These are phyloP conservation scores for Panicum virgatum DNA, from an alignment of 202 grass and related monocot species.

Conservation along the genomic window DNA sequence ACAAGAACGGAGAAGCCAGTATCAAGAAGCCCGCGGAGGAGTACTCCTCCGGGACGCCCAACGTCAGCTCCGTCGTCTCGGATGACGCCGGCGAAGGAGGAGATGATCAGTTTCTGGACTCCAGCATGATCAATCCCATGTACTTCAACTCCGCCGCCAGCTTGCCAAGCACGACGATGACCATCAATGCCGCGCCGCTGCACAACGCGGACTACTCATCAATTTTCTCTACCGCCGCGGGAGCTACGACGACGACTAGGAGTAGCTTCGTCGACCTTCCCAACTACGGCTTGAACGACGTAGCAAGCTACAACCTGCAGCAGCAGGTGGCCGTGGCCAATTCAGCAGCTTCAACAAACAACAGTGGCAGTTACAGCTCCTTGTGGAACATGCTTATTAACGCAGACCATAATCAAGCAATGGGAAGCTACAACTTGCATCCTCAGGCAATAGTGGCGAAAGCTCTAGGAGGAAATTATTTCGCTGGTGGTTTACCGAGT, in stretches of 20 bases:
- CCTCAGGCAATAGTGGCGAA: slow-evolving; percentile 30
- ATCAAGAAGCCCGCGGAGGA: background rate
- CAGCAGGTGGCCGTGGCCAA: background rate
- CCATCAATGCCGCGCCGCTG: background rate
- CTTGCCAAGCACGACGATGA: background rate
- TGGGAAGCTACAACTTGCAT: slow-evolving; percentile 34
- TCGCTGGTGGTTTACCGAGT: background rate
- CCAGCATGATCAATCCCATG: slow-evolving; percentile 30
- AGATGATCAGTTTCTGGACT: slow-evolving; percentile 45
- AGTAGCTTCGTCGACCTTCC: slow-evolving; percentile 15
- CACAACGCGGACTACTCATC: slow-evolving; percentile 23
- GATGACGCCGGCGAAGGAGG: slow-evolving; percentile 4
- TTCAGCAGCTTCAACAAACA: background rate
- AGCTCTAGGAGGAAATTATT: slow-evolving; percentile 38
- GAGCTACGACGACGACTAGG: background rate
- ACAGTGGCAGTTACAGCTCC: background rate
- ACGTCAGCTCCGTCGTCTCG: slow-evolving; percentile 28
- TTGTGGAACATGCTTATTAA: slow-evolving; percentile 8
- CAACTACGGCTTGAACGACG: slow-evolving; percentile 14
- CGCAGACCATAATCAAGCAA: background rate
- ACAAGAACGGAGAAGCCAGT: slow-evolving; percentile 45
- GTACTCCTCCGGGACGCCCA: slow-evolving; percentile 36
- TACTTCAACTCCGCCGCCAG: slow-evolving; percentile 18
- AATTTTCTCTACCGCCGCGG: background rate
- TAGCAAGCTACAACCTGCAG: background rate